Conservation (phyloP, 495 filamentous ascomycete genomes). For the Penicillium crystallinum region DNA sequence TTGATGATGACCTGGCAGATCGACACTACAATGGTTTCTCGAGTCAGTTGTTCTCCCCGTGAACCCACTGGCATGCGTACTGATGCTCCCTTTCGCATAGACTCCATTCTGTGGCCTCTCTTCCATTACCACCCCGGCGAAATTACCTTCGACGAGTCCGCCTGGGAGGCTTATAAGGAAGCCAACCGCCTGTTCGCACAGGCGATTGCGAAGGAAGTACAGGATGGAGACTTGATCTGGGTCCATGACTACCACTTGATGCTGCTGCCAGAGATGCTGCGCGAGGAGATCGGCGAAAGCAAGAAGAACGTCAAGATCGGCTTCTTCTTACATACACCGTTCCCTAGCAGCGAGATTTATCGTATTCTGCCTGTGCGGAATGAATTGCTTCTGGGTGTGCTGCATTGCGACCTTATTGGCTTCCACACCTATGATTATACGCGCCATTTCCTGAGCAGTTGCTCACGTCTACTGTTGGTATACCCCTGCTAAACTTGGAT, state of each 20-base stretch:
- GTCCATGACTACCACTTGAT: conserved; percentile 98
- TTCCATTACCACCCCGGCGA: conserved; percentile 98
- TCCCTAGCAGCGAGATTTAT: conserved; percentile 96
- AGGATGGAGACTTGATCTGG: conserved; percentile 92
- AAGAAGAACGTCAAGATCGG: conserved; percentile 91
- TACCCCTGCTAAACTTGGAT: background rate
- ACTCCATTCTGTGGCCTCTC: conserved; percentile 94
- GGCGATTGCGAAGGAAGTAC: conserved; percentile 69
- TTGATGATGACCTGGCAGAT: conserved; percentile 74
- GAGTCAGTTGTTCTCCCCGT: conserved; percentile 50
- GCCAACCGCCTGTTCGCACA: conserved; percentile 87
- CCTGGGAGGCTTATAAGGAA: conserved; percentile 88
- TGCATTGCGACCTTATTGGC: conserved; percentile 89
- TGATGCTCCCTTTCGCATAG: conserved; percentile 38
- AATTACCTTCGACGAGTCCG: conserved; percentile 91
- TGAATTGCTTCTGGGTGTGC: conserved; percentile 74
- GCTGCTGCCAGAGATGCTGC: conserved; percentile 89
- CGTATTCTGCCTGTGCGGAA: conserved; percentile 89
- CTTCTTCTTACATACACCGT: conserved; percentile 96
- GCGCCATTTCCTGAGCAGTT: conserved; percentile 88
- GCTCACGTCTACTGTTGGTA: conserved; percentile 79
- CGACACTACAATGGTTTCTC: conserved; percentile 83
- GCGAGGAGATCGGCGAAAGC: conserved; percentile 68
- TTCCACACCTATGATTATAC: conserved; percentile 98
- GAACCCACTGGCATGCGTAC: background rate